phyloP scores from a whole-genome alignment of 768 basidiomycete species.

The Suillus weaverae region DNA sequence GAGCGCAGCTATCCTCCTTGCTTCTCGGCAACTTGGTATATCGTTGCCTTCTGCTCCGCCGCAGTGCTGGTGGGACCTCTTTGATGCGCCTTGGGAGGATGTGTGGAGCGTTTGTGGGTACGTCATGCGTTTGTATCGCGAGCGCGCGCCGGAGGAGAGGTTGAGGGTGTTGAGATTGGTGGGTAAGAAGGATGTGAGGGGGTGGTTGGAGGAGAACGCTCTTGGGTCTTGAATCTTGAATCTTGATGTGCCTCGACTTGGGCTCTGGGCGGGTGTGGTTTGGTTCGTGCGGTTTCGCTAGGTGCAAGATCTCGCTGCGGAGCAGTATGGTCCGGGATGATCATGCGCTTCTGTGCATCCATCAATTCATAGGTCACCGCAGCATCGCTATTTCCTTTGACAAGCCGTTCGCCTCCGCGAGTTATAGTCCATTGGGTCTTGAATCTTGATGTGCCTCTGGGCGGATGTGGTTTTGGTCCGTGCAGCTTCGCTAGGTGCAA shows the following conservation, averaged over 20 bases:
- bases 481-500: no score
- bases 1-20: constrained; percentile 83
- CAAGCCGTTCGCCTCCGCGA: neutral
- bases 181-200: constrained; percentile 75
- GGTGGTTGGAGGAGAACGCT: constrained; percentile 71
- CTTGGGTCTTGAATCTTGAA: neutral
- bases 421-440: no score
- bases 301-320: neutral
- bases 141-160: constrained; percentile 45
- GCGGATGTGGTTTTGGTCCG: no score
- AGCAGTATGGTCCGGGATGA: neutral
- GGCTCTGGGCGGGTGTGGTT: neutral
- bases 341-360: neutral
- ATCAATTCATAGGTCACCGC: neutral
- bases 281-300: neutral
- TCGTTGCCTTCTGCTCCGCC: constrained; percentile 71
- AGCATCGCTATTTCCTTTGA: neutral
- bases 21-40: constrained; percentile 69
- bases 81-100: constrained; percentile 90
- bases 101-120: constrained; percentile 83
- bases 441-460: no score
- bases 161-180: constrained; percentile 56
- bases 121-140: constrained; percentile 78
- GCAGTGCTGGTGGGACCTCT: constrained; percentile 90
- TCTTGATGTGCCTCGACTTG: neutral